Evolutionary conservation across 768 basidiomycete species (phyloP).

Genomic region (Mycena galericulata): DNA sequence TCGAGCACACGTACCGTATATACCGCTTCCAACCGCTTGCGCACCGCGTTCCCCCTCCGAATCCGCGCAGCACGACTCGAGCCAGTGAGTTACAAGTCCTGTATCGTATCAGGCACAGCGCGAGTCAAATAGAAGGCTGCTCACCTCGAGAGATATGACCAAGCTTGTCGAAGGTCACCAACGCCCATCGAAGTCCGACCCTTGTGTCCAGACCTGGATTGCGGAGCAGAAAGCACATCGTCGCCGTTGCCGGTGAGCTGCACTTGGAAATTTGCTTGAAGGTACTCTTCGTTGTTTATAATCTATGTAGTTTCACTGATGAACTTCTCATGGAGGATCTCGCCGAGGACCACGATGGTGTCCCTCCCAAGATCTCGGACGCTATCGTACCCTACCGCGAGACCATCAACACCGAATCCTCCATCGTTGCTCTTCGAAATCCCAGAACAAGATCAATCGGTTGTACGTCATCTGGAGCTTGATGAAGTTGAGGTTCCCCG

Average conservation of each 20-base stretch:
- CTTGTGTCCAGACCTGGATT: slow-evolving; percentile 98
- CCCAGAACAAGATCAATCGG: slow-evolving; percentile 99
- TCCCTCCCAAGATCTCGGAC: slow-evolving; percentile 98
- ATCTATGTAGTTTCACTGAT: slow-evolving; percentile 99
- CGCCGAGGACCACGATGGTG: slow-evolving; percentile 99
- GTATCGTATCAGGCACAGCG: too few relatives aligned
- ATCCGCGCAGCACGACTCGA: too few relatives aligned
- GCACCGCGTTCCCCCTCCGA: too few relatives aligned
- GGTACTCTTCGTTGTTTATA: slow-evolving; percentile 97
- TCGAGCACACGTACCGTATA: too few relatives aligned
- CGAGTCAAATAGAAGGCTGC: slow-evolving; percentile 99
- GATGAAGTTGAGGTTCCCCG: slow-evolving; percentile 97
- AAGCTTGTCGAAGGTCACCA: slow-evolving; percentile 99
- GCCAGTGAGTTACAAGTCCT: too few relatives aligned
- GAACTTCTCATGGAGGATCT: slow-evolving; percentile 91
- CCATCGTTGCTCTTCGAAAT: slow-evolving; percentile 98
- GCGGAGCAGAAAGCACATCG: slow-evolving; percentile 96
- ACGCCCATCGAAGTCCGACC: slow-evolving; percentile 99
- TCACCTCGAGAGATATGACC: slow-evolving; percentile 97
- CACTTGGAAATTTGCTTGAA: slow-evolving; percentile 99
- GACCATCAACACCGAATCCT: slow-evolving; percentile 96
- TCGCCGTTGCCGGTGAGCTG: slow-evolving; percentile 98
- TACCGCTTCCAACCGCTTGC: too few relatives aligned
- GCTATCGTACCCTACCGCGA: slow-evolving; percentile 98
- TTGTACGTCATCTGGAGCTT: slow-evolving; percentile 90